A percentile compares a stretch with the other conserved stretches of the same genome.
These are phyloP conservation scores for Mycena maculata DNA, from an alignment of 768 basidiomycete genomes.

Conservation along the genomic window DNA sequence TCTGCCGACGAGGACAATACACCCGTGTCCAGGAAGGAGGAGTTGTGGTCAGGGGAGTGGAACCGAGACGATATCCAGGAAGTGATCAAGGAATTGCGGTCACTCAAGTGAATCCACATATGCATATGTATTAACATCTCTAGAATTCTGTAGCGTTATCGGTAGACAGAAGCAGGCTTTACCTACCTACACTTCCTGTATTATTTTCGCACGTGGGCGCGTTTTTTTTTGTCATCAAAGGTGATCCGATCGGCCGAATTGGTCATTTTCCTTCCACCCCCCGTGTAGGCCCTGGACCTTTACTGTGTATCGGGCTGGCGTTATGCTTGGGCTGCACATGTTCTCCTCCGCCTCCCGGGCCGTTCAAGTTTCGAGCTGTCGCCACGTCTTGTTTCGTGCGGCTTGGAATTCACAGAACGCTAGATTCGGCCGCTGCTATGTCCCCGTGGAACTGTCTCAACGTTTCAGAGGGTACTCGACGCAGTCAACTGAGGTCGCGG, in stretches of 20 bases:
- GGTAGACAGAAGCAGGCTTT: constrained; percentile 17
- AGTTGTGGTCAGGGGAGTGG: constrained; percentile 31
- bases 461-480: constrained; percentile 26
- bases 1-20: constrained; percentile 5
- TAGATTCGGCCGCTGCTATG: constrained; percentile 8
- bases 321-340: constrained; percentile 30
- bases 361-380: constrained; percentile 21
- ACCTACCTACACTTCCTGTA: neutral
- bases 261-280: neutral
- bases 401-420: constrained; percentile 13
- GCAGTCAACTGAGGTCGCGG: constrained; percentile 31
- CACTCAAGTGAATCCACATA: constrained; percentile 22
- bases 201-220: neutral
- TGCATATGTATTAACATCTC: constrained; percentile 7
- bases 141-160: constrained; percentile 21
- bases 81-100: constrained; percentile 28
- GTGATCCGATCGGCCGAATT: too few species aligned
- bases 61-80: constrained; percentile 34
- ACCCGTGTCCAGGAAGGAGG: constrained; percentile 27
- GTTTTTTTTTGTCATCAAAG: too few species aligned
- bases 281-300: neutral
- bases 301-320: constrained; percentile 16
- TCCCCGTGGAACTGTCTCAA: neutral
- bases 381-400: constrained; percentile 27
- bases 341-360: constrained; percentile 24